Evolutionary conservation across 164 flowering plant species (phyloP), one percentile per base, ranked within the genome.

Genomic region (Stephania cephalantha): DNA sequence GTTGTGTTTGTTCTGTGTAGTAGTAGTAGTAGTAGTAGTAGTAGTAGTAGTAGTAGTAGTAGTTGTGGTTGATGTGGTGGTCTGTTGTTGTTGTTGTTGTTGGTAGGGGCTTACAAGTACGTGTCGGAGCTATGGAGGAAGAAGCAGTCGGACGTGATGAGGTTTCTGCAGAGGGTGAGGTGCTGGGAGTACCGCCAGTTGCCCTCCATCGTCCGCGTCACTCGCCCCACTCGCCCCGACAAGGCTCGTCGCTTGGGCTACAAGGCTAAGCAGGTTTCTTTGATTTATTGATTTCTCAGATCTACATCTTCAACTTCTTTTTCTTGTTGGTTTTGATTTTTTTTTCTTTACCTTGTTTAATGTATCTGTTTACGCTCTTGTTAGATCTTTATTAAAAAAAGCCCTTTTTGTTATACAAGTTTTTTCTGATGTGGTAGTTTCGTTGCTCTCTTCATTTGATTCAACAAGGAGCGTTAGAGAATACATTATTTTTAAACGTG

Each of bases 131-230:
- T 90, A 84, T 88, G 91, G 91, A 87, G 91, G 86, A 90, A 90
- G 89, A 90, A 90, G 87, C 94, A 90, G 73, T 90, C 94, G 2
- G 94, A 90, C 78, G 90, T 90, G 77, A 90, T 88, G 94, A 85
- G 94, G 84, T 90, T 90, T 76, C 63, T 88, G 83, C 94, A 83
- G 80, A 85, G 92, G 86, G 92, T 89, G n/a, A 82, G 92, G 80
- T 89, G 92, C 78, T 90, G 94, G 94, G 94, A 90, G 83, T 85
- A 85, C 75, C 82, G 88, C 35, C 86, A 86, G 81, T 85, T 58
- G 18, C 86, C 88, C 25, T 81, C 88, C 17, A 84, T 84, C 12
- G 85, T 82, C 3, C 84, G 86, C 13, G 83, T 81, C 69, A 84
- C 83, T 1, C 82, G 71, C 17, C 84, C 88, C 15, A 82, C 88